Conservation (phyloP, 2,329 filamentous ascomycete species). For the Dothideomycetes sp. region DNA sequence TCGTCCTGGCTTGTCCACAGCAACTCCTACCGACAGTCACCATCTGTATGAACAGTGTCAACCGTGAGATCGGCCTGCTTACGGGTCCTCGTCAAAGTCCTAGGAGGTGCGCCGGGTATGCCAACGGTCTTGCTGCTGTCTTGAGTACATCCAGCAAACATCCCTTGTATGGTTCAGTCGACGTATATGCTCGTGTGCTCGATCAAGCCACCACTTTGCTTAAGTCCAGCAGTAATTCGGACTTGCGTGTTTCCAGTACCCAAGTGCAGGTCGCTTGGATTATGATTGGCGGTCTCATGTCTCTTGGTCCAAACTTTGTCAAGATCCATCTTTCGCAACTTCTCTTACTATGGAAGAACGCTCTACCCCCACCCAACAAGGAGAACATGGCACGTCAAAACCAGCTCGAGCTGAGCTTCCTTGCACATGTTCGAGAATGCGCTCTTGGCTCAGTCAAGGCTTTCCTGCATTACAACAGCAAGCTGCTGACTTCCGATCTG, state of each 20-base stretch:
- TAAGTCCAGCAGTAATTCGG: conserved; percentile 84
- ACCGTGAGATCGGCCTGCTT: conserved; percentile 72
- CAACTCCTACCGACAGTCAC: conserved; percentile 86
- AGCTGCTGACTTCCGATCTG: conserved; percentile 84
- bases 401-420: conserved; percentile 79
- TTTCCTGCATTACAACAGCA: conserved; percentile 88
- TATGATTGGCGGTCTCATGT: conserved; percentile 91
- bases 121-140: conserved; percentile 82
- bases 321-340: conserved; percentile 96
- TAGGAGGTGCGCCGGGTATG: conserved; percentile 78
- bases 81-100: conserved; percentile 67
- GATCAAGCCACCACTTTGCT: conserved; percentile 85
- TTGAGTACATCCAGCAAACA: conserved; percentile 82
- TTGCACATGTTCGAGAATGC: conserved; percentile 91
- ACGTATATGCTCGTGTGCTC: conserved; percentile 85
- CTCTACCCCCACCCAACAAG: conserved; percentile 83
- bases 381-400: conserved; percentile 80
- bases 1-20: conserved; percentile 84
- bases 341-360: conserved; percentile 93
- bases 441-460: conserved; percentile 83
- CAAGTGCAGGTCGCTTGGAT: conserved; percentile 99
- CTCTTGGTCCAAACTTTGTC: conserved; percentile 92
- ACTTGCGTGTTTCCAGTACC: conserved; percentile 81
- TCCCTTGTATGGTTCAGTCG: conserved; percentile 87
- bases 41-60: conserved; percentile 92